Conservation (phyloP, 2,329 filamentous ascomycete genomes). For the Penicillium sp. region DNA sequence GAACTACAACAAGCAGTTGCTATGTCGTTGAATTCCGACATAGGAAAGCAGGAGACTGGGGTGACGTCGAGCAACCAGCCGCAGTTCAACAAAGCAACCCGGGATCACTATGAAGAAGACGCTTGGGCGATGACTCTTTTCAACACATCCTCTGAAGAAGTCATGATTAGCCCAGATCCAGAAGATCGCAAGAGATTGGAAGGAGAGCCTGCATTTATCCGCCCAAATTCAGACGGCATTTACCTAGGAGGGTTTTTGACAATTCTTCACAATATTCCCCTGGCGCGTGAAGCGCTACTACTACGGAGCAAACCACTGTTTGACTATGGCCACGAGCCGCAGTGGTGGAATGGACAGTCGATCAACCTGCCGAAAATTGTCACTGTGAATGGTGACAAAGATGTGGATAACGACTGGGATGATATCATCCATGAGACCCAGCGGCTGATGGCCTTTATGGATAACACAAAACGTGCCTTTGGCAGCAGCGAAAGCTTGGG, state of each 20-base stretch:
- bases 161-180: constrained; percentile 55
- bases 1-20: constrained; percentile 49
- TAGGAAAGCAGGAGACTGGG: constrained; percentile 56
- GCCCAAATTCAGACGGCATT: constrained; percentile 53
- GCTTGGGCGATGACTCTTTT: constrained; percentile 58
- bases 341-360: constrained; percentile 63
- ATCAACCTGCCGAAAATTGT: constrained; percentile 53
- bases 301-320: constrained; percentile 45
- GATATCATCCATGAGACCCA: constrained; percentile 59
- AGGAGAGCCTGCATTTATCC: constrained; percentile 57
- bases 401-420: constrained; percentile 38
- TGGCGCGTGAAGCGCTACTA: constrained; percentile 58
- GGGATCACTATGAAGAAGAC: constrained; percentile 53
- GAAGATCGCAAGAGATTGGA: constrained; percentile 49
- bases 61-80: constrained; percentile 42
- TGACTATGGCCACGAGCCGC: constrained; percentile 56
- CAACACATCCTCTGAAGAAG: constrained; percentile 50
- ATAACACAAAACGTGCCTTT: constrained; percentile 58
- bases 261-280: constrained; percentile 61
- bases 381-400: constrained; percentile 40
- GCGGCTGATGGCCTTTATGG: constrained; percentile 61
- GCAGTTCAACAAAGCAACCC: constrained; percentile 56
- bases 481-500: constrained; percentile 55
- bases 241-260: constrained; percentile 60
- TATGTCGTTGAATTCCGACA: constrained; percentile 45